These are phyloP conservation scores for Echeveria elegans DNA, from an alignment of 164 flowering plant species.

Conservation along the genomic window DNA sequence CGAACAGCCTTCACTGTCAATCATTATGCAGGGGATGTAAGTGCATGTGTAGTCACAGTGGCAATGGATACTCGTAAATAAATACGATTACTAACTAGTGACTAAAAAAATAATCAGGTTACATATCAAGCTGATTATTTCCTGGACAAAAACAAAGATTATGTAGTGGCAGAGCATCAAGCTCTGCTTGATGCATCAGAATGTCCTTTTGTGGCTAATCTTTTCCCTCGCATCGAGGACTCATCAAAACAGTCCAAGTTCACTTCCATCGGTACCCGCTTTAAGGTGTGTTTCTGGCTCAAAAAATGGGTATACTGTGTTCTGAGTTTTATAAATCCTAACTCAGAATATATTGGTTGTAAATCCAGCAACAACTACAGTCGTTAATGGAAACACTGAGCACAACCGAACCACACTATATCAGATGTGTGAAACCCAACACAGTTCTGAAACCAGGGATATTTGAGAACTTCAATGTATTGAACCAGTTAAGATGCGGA, in stretches of 20 bases:
- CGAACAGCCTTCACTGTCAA: conserved; percentile 80
- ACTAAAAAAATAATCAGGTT: conserved; percentile 34
- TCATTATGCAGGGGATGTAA: conserved; percentile 98
- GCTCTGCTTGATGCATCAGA: conserved; percentile 65
- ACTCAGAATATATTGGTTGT: neutral
- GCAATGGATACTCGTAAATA: neutral
- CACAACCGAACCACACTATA: conserved; percentile 95
- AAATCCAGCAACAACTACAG: conserved; percentile 89
- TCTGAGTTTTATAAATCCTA: neutral
- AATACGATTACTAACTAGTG: neutral
- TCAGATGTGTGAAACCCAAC: conserved; percentile 99
- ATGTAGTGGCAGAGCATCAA: conserved; percentile 97
- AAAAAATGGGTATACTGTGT: neutral
- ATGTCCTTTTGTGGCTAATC: conserved; percentile 68
- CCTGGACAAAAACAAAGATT: conserved; percentile 92
- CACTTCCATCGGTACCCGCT: conserved; percentile 90
- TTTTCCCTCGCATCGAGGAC: conserved; percentile 79
- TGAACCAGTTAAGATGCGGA: conserved; percentile 96
- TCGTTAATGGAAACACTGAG: conserved; percentile 94
- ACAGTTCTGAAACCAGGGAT: conserved; percentile 90
- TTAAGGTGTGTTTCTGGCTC: conserved; percentile 42
- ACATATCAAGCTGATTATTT: conserved; percentile 74
- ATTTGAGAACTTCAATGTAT: conserved; percentile 80
- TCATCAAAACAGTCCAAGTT: conserved; percentile 81
- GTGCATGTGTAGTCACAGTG: neutral